Evolutionary conservation across 2,329 filamentous ascomycete genomes (phyloP), one percentile per base, ranked within the genome.

Genomic region (Xylariaceae sp.): DNA sequence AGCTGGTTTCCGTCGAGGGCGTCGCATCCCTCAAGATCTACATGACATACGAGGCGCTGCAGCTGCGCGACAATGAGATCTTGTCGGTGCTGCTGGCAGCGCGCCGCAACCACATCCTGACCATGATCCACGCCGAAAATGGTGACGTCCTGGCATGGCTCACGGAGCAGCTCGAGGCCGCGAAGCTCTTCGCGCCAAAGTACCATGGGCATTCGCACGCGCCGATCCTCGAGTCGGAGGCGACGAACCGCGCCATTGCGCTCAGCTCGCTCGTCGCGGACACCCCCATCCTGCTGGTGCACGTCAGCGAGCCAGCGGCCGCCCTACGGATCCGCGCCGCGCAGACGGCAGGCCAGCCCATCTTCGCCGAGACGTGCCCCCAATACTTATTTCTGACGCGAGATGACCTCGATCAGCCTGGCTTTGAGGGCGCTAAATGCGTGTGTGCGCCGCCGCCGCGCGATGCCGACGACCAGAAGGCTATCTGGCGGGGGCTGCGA

Each of bases 111-210:
- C 59, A 55, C 33, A 79, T 83, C 41, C 73, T 79, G 9, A 83
- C 81, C 16, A 82, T 82, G 75, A 75, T 83, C 35, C 79, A 82
- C 57, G 78, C 79, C 1, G 79, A 82, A 60, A 82, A 82, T 55
- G 76, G 77, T 20, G 77, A 80, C 48, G 74, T 81, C 15, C 77
- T 82, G 29, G 73, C 79, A 44, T 81, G 77, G 79, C 76, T 82
- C 55, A 82, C 79, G 1, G 72, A 74, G 30, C 77, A 79, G 46
- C 75, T 82, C 11, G 79, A 81, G 56, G 73, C 75, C 41, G 70
- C 72, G 24, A 71, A 74, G 18, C 64, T 79, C 4, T 75, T 77
- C 37, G 78, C 73, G 2, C 79, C 79, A 1, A 78, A 77, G 54
- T 82, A 81, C 58, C 79, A 82, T 58, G 75, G 74, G 6, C 74